Conservation (phyloP, 2,329 filamentous ascomycete genomes). For the Aspergillus proliferans region DNA sequence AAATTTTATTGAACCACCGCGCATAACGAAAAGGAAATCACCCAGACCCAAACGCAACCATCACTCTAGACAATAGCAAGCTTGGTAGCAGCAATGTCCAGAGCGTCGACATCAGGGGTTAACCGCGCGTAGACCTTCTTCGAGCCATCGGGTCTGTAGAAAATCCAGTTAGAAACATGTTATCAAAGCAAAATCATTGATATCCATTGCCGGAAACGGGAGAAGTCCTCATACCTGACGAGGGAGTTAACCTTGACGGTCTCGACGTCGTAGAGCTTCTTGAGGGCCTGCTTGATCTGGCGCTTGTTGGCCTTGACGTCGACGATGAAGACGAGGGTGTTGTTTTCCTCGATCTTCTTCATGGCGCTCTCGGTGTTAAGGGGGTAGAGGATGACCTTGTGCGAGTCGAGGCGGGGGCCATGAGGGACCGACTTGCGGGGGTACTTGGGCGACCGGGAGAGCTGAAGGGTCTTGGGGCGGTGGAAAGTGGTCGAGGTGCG, state of each 20-base stretch:
- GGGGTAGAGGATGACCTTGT: conserved; percentile 96
- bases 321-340: conserved; percentile 97
- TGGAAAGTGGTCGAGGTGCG: conserved; percentile 93
- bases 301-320: conserved; percentile 98
- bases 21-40: conserved; percentile 36
- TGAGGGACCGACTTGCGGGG: conserved; percentile 91
- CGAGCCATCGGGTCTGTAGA: conserved; percentile 73
- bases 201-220: neutral
- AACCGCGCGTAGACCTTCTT: conserved; percentile 99
- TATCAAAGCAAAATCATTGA: neutral
- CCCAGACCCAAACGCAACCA: conserved; percentile 41
- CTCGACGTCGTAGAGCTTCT: conserved; percentile 99
- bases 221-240: conserved; percentile 62
- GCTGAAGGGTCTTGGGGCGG: conserved; percentile 90
- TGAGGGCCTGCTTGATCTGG: conserved; percentile 95
- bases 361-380: conserved; percentile 99
- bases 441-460: conserved; percentile 90
- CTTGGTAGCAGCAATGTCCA: conserved; percentile 99
- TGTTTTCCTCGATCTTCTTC: conserved; percentile 99
- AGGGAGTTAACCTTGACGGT: conserved; percentile 99
- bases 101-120: conserved; percentile 92
- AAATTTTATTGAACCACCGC: conserved; percentile 33
- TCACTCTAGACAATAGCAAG: conserved; percentile 82
- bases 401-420: conserved; percentile 86
- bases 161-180: conserved; percentile 9